A percentile compares a stretch with the other conserved stretches of the same genome.
These are phyloP conservation scores for Epipyxis sp. DNA, from an alignment of 108 stramenopile species.

Conservation along the genomic window DNA sequence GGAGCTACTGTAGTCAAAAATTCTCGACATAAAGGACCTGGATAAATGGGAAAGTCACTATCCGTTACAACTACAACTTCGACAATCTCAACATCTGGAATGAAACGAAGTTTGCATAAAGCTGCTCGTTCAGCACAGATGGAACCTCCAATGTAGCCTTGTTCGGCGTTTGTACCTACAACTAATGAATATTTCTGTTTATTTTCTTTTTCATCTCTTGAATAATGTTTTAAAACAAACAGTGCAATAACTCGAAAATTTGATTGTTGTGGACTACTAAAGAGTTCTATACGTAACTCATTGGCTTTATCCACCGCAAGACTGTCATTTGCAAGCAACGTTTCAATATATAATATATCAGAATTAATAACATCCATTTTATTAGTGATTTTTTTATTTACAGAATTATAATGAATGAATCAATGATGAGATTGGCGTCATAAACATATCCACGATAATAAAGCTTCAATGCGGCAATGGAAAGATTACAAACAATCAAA, in stretches of 20 bases:
- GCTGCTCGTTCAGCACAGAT: slow-evolving; percentile 84
- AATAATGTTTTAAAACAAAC: slow-evolving; percentile 54
- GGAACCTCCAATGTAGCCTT: slow-evolving; percentile 64
- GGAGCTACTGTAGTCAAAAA: slow-evolving; percentile 55
- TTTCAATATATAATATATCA: too few species aligned
- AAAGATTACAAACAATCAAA: too few species aligned
- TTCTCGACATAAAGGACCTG: slow-evolving; percentile 77
- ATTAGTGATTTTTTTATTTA: too few species aligned
- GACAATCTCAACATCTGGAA: slow-evolving; percentile 20
- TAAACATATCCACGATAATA: too few species aligned
- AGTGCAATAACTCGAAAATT: slow-evolving; percentile 72
- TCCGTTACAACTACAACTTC: slow-evolving; percentile 63
- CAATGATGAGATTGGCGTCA: too few species aligned
- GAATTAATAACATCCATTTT: too few species aligned
- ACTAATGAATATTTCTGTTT: slow-evolving; percentile 39
- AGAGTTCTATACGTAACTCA: not conserved
- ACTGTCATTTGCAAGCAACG: too few species aligned
- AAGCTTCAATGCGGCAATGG: too few species aligned
- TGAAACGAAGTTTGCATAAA: slow-evolving; percentile 46
- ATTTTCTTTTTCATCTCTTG: too few species aligned
- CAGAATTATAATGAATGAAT: too few species aligned
- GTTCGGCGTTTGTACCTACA: slow-evolving; percentile 76
- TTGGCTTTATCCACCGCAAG: too few species aligned
- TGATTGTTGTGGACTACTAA: slow-evolving; percentile 65
- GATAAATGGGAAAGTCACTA: slow-evolving; percentile 63